Base-by-base conservation (phyloP, 148 eudicot species). In the Diospyros lotus region DNA sequence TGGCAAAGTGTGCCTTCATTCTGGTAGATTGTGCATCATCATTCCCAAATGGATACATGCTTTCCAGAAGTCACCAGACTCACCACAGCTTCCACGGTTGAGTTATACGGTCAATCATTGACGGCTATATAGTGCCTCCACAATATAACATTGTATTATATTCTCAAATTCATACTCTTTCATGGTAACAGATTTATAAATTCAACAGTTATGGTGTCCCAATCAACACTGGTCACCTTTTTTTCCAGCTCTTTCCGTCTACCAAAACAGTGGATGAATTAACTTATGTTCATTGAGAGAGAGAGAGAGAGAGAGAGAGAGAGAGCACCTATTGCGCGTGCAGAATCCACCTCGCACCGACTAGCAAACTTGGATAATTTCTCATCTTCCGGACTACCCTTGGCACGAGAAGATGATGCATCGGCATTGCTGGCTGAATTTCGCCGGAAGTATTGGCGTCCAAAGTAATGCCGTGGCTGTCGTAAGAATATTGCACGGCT, bases 361-460 rank as follows among this genome's bases (percentile, higher is more conserved):
- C 83, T 73, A 58, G 84, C 85, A 67, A 81, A 64, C 76, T 83
- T 88, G 77, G 84, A 84, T 75, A 78, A 42, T 75, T 77, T 87
- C 40, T 82, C 79, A 68, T 86, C 87, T 9, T 46, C 75, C 4
- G 62, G 87, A 74, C 52, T 76, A 75, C 70, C 71, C 80, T 85
- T 88, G 77, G 77, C 84, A 65, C 73, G 77, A 60, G 86, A 84
- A 81, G 90, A 74, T 60, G 97, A 92, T 55, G 91, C 80, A 76
- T 79, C 82, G 63, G 78, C 80, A 84, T 77, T 69, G 66, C 78
- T 80, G 59, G 66, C 66, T 60, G 84, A 75, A 70, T 80, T 89
- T 69, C 89, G 78, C 28, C 93, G 86, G 28, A 88, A 82, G 61
- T 87, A 88, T 18, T 88, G 89, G 54, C 82, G 87, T 38, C 84